Evolutionary conservation across 495 filamentous ascomycete species (phyloP).

Genomic region (Neurospora pannonica): DNA sequence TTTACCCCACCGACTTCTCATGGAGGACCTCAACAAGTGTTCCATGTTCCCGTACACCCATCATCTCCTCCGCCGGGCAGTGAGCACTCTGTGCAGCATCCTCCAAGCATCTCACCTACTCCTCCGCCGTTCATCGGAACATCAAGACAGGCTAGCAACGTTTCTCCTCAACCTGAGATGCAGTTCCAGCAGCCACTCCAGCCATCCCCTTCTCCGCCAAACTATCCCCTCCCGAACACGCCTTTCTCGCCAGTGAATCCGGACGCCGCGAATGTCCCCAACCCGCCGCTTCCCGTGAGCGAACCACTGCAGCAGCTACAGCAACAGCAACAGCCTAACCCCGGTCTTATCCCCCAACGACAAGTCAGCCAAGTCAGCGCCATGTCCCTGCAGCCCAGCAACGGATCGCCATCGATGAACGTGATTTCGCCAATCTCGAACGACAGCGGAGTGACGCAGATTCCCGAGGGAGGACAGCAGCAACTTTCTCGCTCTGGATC

Average conservation of each 20-base stretch:
- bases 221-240: conserved; percentile 4
- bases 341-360: conserved; percentile 10
- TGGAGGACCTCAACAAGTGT: neutral
- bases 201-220: neutral
- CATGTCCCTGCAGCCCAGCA: conserved; percentile 16
- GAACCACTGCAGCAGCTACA: neutral
- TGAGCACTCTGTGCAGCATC: neutral
- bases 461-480: conserved; percentile 2
- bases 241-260: conserved; percentile 15
- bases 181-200: neutral
- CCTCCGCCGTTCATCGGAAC: neutral
- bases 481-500: neutral
- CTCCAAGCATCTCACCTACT: neutral
- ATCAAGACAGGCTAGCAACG: neutral
- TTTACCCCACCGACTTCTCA: neutral
- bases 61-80: neutral
- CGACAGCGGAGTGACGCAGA: neutral
- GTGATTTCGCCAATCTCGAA: conserved; percentile 5
- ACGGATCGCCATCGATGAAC: neutral
- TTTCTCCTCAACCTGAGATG: neutral
- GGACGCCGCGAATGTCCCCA: neutral
- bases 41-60: neutral
- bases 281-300: conserved; percentile 3
- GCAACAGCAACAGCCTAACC: neutral
- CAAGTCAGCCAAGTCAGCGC: conserved; percentile 19